Evolutionary conservation across 2,329 filamentous ascomycete species (phyloP).

Genomic region (Colletotrichum sp.): DNA sequence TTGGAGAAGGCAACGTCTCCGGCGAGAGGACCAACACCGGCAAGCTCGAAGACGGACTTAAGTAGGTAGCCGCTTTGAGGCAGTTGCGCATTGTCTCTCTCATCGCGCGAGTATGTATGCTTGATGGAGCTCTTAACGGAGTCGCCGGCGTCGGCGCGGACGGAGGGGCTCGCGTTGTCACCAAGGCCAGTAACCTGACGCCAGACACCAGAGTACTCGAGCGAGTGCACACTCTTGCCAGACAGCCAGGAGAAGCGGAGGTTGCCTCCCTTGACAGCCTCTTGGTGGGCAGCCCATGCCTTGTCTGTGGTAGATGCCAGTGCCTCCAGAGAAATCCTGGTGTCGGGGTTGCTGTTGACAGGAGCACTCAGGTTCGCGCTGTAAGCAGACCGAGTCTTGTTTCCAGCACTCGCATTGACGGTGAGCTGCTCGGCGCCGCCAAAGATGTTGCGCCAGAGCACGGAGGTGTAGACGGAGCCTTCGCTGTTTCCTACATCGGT

Average conservation of each 20-base stretch:
- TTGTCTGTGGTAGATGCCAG: constrained; percentile 87
- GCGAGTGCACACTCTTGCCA: constrained; percentile 67
- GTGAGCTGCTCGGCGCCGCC: constrained; percentile 91
- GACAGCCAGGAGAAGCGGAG: constrained; percentile 76
- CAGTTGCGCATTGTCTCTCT: constrained; percentile 83
- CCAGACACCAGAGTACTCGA: constrained; percentile 85
- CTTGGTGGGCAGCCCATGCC: constrained; percentile 92
- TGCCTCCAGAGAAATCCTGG: constrained; percentile 79
- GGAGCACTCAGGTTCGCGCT: constrained; percentile 85
- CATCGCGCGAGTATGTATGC: constrained; percentile 81
- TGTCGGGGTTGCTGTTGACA: constrained; percentile 78
- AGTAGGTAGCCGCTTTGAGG: constrained; percentile 83
- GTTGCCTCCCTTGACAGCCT: constrained; percentile 79
- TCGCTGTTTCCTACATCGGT: constrained; percentile 94
- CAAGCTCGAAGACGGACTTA: constrained; percentile 81
- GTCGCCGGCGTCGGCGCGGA: constrained; percentile 87
- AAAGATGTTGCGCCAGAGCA: constrained; percentile 89
- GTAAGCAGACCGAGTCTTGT: constrained; percentile 89
- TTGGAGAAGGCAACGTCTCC: constrained; percentile 96
- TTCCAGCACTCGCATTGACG: constrained; percentile 86
- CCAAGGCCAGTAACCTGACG: constrained; percentile 84
- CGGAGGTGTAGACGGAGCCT: constrained; percentile 89
- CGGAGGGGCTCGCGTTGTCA: constrained; percentile 76
- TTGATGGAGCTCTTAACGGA: constrained; percentile 86
- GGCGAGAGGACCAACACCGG: constrained; percentile 78